Conservation (phyloP, 805 yeast genomes). For the Kuraishia piskuri region DNA sequence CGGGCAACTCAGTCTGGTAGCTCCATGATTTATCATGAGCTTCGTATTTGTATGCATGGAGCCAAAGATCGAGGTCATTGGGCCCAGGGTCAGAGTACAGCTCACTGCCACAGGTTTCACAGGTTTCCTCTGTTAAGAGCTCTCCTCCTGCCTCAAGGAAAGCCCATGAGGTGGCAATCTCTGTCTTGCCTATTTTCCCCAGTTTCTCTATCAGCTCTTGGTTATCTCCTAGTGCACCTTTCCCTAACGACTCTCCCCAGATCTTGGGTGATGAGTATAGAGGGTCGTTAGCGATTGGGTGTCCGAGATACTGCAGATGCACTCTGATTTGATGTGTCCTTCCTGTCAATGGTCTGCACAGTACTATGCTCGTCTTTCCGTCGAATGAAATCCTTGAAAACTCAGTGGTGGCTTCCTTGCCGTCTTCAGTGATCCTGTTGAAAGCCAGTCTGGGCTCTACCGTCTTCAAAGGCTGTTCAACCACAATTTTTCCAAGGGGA, state of each 20-base stretch:
- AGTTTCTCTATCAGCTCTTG: constrained; percentile 28
- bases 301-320: constrained; percentile 82
- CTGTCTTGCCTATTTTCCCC: constrained; percentile 62
- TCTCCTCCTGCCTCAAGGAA: constrained; percentile 60
- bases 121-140: constrained; percentile 43
- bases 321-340: constrained; percentile 94
- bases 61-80: constrained; percentile 79
- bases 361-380: constrained; percentile 57
- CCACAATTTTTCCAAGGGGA: constrained; percentile 46
- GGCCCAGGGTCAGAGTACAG: constrained; percentile 84
- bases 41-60: constrained; percentile 81
- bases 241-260: constrained; percentile 78
- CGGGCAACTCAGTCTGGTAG: constrained; percentile 68
- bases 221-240: constrained; percentile 33
- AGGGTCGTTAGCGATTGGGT: constrained; percentile 90
- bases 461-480: constrained; percentile 62
- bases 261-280: constrained; percentile 68
- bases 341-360: constrained; percentile 84
- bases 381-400: constrained; percentile 67
- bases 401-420: constrained; percentile 66
- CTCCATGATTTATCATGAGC: constrained; percentile 53
- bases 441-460: constrained; percentile 67
- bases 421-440: constrained; percentile 46
- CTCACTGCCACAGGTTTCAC: constrained; percentile 61
- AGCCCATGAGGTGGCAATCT: constrained; percentile 61